A percentile compares a stretch with the other conserved stretches of the same genome.
phyloP scores from a whole-genome alignment of 139 green algal genomes.

The Klebsormidium nitens region DNA sequence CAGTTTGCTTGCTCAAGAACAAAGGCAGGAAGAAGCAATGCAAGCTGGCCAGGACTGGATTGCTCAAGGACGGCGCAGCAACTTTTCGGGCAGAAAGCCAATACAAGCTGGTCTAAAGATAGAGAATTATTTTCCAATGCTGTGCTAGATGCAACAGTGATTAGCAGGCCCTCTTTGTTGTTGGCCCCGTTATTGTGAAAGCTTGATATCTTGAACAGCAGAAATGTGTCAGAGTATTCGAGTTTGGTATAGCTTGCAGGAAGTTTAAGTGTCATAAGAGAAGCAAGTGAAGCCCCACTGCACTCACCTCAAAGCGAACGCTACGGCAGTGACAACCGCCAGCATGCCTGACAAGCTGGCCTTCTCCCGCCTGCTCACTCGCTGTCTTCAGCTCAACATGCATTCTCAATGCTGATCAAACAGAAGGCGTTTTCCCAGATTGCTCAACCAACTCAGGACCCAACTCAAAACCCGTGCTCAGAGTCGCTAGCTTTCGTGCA shows the following conservation, averaged over 20 bases:
- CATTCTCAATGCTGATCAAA: too few species aligned
- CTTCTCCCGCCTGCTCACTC: neutral
- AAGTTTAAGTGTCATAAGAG: neutral
- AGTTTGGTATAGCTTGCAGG: neutral
- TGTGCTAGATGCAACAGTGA: neutral
- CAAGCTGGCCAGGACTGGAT: too few species aligned
- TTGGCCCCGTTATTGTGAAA: neutral
- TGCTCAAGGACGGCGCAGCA: too few species aligned
- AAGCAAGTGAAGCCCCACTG: neutral
- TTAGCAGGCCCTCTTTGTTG: neutral
- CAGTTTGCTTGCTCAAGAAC: too few species aligned
- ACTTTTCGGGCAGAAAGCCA: too few species aligned
- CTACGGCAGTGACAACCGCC: conserved; percentile 42
- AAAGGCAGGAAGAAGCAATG: too few species aligned
- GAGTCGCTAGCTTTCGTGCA: too few species aligned
- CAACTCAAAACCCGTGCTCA: too few species aligned
- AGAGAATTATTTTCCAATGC: neutral
- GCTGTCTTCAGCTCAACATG: too few species aligned
- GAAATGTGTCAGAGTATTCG: neutral
- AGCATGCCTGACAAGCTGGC: conserved; percentile 14
- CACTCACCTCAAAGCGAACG: conserved; percentile 37
- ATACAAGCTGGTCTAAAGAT: too few species aligned
- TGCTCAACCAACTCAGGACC: too few species aligned
- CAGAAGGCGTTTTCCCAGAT: too few species aligned
- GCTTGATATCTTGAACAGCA: neutral